Conservation (phyloP, 2,329 filamentous ascomycete genomes). For the Xylariomycetidae sp. region DNA sequence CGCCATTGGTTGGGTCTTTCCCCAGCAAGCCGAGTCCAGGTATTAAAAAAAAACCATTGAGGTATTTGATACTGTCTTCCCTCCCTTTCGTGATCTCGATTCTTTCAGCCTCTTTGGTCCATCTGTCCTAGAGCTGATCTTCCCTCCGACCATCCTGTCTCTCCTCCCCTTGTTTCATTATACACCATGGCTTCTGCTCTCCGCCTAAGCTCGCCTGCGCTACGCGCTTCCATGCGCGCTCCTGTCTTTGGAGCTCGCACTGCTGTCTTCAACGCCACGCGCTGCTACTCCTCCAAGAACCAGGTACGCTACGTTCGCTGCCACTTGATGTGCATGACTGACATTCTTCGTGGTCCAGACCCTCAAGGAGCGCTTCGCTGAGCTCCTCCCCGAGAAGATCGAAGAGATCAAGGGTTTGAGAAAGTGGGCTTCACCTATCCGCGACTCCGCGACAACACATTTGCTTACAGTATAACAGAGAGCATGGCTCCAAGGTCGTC, state of each 20-base stretch:
- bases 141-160: no score
- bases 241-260: constrained; percentile 62
- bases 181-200: constrained; percentile 79
- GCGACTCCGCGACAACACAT: constrained; percentile 8
- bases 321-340: constrained; percentile 13
- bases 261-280: constrained; percentile 72
- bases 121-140: constrained; percentile 5
- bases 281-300: constrained; percentile 87
- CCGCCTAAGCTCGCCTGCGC: constrained; percentile 72
- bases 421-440: constrained; percentile 59
- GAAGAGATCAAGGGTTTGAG: constrained; percentile 98
- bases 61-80: constrained; percentile 15
- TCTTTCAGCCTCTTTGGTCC: constrained; percentile 9
- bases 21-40: constrained; percentile 9
- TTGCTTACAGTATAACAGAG: constrained; percentile 48
- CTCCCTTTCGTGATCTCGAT: constrained; percentile 4
- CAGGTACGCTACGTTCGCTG: constrained; percentile 52
- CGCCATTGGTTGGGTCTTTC: constrained; percentile 10
- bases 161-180: no score
- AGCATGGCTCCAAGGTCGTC: constrained; percentile 89
- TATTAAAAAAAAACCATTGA: constrained; percentile 12
- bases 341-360: constrained; percentile 50
- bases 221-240: constrained; percentile 68
- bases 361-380: constrained; percentile 96
- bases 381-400: constrained; percentile 90